Base-by-base conservation (phyloP, 768 basidiomycete genomes). In the Mycena epipterygia region DNA sequence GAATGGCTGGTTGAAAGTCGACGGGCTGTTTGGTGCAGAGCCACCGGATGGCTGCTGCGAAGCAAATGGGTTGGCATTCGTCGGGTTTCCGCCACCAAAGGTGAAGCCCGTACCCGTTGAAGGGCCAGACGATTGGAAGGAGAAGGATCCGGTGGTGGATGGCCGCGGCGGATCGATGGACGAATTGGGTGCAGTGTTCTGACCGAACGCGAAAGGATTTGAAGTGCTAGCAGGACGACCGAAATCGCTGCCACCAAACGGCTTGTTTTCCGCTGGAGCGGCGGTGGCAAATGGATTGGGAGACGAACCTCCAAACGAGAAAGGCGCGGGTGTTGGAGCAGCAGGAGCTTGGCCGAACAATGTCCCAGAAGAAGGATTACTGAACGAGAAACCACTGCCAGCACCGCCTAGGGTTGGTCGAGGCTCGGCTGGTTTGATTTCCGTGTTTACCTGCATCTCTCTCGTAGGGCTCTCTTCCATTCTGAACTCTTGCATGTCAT, bases 381-480 rank as follows among this genome's bases (percentile, higher is more conserved):
- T 77, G 72, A 92, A 91, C 1, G 86, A 76, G 74, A 92, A 90
- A 44, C 81, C 82, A 46, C 69, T 35, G 23, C 64, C 64, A n/a
- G 58, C 61, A 32, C 66, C 65, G 39, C 76, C 77, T 14, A 85
- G 79, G 5, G 83, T 82, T 23, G 87, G 83, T 51, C 81, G 81
- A 42, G 77, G 72, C 70, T 77, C 81, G 30, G 81, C 80, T 23
- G 81, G 76, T 51, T 83, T 84, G 64, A 81, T 82, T 44, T 71
- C 78, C 19, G 81, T 81, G 68, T 85, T 88, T 27, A 81, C 71
- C 55, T 87, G 87, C 75, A 89, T 81, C 12, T 91, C 91, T 67
- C 92, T 85, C 3, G 88, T 89, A 1, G 93, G 93, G 73, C 93
- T 95, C 79, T 94, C 93, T 44, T 95, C 93, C 93, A 95, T 95